A percentile compares a stretch with the other conserved stretches of the same genome.
These are phyloP conservation scores for Fusarium irregulare DNA, from an alignment of 2,329 filamentous ascomycete species.

Conservation along the genomic window DNA sequence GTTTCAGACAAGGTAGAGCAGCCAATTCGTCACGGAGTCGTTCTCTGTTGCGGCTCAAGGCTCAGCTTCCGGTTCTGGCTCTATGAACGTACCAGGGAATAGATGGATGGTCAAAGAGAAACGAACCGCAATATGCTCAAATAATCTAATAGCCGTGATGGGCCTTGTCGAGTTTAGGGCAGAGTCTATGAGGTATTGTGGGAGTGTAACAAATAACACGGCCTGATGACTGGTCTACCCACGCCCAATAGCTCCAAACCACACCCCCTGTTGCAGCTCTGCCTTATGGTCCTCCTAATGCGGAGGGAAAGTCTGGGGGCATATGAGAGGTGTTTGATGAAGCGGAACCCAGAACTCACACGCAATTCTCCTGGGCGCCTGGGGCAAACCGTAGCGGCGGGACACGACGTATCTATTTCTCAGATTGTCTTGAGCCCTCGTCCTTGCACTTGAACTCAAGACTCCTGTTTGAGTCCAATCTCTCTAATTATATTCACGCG, in stretches of 20 bases:
- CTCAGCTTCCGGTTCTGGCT: conserved; percentile 18
- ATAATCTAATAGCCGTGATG: conserved; percentile 14
- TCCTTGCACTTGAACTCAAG: conserved; percentile 28
- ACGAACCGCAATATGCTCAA: conserved; percentile 12
- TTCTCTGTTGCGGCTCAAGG: conserved; percentile 19
- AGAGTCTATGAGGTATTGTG: conserved; percentile 35
- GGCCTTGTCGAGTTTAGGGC: conserved; percentile 23
- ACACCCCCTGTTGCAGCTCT: conserved; percentile 39
- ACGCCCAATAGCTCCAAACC: conserved; percentile 32
- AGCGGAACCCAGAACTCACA: conserved; percentile 37
- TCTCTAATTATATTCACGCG: conserved; percentile 11
- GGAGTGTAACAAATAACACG: conserved; percentile 44
- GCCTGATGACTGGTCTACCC: conserved; percentile 29
- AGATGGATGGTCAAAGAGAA: conserved; percentile 11
- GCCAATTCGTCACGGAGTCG: conserved; percentile 27
- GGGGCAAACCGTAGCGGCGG: conserved; percentile 37
- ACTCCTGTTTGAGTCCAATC: conserved; percentile 25
- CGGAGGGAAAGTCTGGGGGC: conserved; percentile 36
- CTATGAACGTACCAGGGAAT: not conserved
- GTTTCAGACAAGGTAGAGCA: conserved; percentile 30
- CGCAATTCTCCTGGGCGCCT: conserved; percentile 26
- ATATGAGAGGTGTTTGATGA: conserved; percentile 44
- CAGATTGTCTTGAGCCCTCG: conserved; percentile 32
- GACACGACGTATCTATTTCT: conserved; percentile 39
- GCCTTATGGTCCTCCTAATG: conserved; percentile 34